Evolutionary conservation across 352 stramenopile genomes (phyloP).

Genomic region (Pythium chondricola): DNA sequence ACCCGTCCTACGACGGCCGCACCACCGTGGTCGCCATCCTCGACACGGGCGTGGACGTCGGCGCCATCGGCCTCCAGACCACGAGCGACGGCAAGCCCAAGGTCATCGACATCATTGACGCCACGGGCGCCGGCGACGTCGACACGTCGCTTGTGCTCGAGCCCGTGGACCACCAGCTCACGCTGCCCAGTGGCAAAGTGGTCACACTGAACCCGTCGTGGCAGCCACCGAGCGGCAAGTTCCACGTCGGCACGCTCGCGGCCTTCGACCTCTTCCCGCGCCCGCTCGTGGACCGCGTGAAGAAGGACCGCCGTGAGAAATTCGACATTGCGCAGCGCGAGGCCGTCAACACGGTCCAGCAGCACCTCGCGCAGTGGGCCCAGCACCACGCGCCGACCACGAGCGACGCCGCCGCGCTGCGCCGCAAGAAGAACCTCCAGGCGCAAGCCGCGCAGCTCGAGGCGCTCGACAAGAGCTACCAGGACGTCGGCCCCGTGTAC

Average conservation of each 20-base stretch:
- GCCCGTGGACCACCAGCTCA: conserved; percentile 43
- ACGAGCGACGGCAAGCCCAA: conserved; percentile 88
- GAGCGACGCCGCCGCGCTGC: conserved; percentile 32
- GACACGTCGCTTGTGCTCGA: conserved; percentile 71
- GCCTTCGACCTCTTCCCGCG: conserved; percentile 89
- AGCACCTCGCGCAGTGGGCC: conserved; percentile 49
- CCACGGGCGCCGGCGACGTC: conserved; percentile 91
- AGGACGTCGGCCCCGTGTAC: conserved; percentile 91
- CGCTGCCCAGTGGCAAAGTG: conserved; percentile 28
- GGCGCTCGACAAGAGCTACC: conserved; percentile 62
- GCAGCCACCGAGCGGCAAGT: conserved; percentile 47
- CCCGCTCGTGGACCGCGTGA: conserved; percentile 58
- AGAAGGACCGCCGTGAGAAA: conserved; percentile 77
- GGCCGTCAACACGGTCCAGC: conserved; percentile 61
- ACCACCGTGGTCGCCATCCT: conserved; percentile 92
- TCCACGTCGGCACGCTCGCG: conserved; percentile 78
- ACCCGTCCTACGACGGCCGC: conserved; percentile 87
- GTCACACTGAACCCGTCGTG: conserved; percentile 78
- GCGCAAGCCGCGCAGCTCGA: conserved; percentile 62
- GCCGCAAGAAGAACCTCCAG: conserved; percentile 81
- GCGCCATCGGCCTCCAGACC: conserved; percentile 78
- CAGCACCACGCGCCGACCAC: conserved; percentile 65
- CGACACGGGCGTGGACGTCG: conserved; percentile 94
- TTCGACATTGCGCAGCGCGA: conserved; percentile 65
- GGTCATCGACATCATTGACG: conserved; percentile 94